Base-by-base conservation (phyloP, 129 eudicot genomes). In the Tagetes erecta region DNA sequence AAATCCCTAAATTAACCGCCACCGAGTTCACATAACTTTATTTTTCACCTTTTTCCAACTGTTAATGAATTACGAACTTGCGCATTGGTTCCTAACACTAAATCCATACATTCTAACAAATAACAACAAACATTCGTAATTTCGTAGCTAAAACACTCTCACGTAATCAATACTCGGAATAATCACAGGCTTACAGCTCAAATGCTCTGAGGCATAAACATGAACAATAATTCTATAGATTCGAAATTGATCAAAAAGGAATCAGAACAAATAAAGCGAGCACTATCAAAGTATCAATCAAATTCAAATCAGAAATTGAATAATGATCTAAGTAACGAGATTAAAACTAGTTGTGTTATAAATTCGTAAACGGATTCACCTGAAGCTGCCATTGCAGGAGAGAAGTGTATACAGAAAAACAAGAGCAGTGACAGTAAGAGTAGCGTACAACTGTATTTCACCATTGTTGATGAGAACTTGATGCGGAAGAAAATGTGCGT, bases 341-440 rank as follows among this genome's bases (percentile, higher is more conserved):
- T 33, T 70, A 55, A 76, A 67, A 46, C 52, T 35, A 77, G 39
- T 5, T 44, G 75, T 11, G 30, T 40, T 50, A 3, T 0, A 71
- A 59, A 44, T 50, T 40, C 40, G 36, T 33, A 42, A 71, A 51
- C 59, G 64, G 68, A 13, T 74, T 77, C 49, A 84, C 92, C 87
- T 38, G 83, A 37, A 76, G 89, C 82, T 37, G 87, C 76, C 84
- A 82, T 70, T 68, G 87, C 70, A 59, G 68, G 73, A 67, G 83
- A 72, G 31, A 80, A 33, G 44, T 56, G 84, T 87, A 82, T 84
- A 75, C 56, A 59, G 31, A 76, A 66, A 80, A 86, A 76, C 55
- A 86, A 57, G 36, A 83, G 63, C 3, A 81, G 74, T 76, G 71
- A 74, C 20, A 60, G 77, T 39, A 74, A 76, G 56, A 72, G 62